These are phyloP conservation scores for Diaporthe caulivora DNA, from an alignment of 2,329 filamentous ascomycete genomes.

Conservation along the genomic window DNA sequence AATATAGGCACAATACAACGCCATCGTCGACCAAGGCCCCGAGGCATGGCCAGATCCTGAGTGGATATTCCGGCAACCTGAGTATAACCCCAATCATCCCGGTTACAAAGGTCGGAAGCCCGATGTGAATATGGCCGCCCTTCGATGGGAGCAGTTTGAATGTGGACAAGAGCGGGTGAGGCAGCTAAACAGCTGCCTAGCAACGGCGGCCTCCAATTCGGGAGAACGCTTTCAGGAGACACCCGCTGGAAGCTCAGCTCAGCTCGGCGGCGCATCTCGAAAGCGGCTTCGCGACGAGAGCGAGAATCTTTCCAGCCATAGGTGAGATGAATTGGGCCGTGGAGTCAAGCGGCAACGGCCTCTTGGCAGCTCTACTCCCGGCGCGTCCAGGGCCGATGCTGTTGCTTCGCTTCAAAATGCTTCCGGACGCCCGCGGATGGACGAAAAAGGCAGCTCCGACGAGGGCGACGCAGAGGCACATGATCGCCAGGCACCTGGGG, in stretches of 20 bases:
- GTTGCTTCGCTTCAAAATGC: not conserved
- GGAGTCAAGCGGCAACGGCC: not conserved
- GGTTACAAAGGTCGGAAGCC: no score
- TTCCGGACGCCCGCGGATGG: not conserved
- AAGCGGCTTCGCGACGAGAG: not conserved
- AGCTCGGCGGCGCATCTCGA: no score
- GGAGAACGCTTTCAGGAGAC: fast-evolving
- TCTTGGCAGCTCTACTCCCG: not conserved
- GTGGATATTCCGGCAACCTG: no score
- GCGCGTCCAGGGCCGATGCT: not conserved
- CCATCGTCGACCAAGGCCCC: not conserved
- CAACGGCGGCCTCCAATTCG: no score
- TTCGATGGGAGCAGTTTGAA: not conserved
- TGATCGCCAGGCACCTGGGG: not conserved
- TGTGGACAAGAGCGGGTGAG: not conserved
- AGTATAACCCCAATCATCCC: not conserved
- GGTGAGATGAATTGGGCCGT: not conserved
- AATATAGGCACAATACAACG: not conserved
- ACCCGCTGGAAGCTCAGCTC: not conserved
- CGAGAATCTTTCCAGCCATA: fast-evolving
- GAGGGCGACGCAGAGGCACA: not conserved
- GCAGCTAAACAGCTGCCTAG: not conserved
- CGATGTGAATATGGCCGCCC: not conserved
- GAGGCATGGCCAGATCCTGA: not conserved
- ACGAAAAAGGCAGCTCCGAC: not conserved